These are phyloP conservation scores for Yamadazyma membranifaciens DNA, from an alignment of 1,139 yeast species.

Conservation along the genomic window DNA sequence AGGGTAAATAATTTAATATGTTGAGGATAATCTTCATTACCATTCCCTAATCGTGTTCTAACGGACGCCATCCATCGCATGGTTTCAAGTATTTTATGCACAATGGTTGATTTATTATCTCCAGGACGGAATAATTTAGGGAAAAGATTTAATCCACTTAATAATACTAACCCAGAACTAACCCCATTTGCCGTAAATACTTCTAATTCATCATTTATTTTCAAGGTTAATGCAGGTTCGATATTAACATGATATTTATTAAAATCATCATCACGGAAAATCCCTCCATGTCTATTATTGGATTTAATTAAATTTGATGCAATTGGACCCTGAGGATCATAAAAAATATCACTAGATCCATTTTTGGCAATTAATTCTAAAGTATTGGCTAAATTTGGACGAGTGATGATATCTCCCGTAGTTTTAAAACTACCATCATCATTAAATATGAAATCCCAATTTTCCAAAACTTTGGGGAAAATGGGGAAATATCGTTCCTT, in stretches of 20 bases:
- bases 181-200: conserved; percentile 74
- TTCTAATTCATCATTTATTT: conserved; percentile 39
- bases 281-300: conserved; percentile 55
- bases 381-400: conserved; percentile 66
- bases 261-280: conserved; percentile 64
- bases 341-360: conserved; percentile 76
- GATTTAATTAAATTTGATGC: conserved; percentile 52
- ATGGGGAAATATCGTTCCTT: conserved; percentile 26
- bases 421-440: conserved; percentile 31
- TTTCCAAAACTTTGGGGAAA: conserved; percentile 28
- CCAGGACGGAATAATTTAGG: conserved; percentile 26
- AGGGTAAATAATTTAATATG: conserved; percentile 32
- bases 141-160: conserved; percentile 70
- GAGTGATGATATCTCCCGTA: conserved; percentile 57
- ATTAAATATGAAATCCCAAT: conserved; percentile 57
- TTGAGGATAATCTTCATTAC: conserved; percentile 19
- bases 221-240: conserved; percentile 51
- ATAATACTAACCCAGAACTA: conserved; percentile 78
- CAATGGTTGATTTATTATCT: conserved; percentile 34
- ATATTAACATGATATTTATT: conserved; percentile 54
- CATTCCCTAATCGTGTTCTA: conserved; percentile 79
- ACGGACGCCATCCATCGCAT: conserved; percentile 95
- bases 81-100: conserved; percentile 73
- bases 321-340: conserved; percentile 80
- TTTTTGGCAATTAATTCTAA: conserved; percentile 64